Evolutionary conservation across 1,139 yeast genomes (phyloP).

Genomic region (Schizosaccharomyces versatilis): DNA sequence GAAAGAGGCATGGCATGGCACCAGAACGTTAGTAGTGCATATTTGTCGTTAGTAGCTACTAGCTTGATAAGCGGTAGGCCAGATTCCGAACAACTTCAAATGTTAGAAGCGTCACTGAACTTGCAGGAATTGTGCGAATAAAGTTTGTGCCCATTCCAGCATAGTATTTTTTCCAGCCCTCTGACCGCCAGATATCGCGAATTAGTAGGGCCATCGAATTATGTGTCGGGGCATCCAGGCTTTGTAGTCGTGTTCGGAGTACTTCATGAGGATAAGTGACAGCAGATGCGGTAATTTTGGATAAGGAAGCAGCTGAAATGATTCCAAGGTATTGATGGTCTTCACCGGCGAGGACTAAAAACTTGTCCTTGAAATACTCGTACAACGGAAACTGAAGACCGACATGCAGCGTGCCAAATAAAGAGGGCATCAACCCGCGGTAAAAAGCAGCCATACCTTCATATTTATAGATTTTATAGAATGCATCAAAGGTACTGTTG

Average conservation of each 20-base stretch:
- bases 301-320: constrained; percentile 51
- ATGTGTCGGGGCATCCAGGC: constrained; percentile 17
- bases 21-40: too few species aligned
- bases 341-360: not conserved
- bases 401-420: constrained; percentile 71
- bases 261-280: constrained; percentile 93
- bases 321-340: constrained; percentile 24
- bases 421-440: constrained; percentile 63
- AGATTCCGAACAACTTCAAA: constrained; percentile 50
- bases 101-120: constrained; percentile 83
- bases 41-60: too few species aligned
- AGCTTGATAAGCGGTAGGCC: too few species aligned
- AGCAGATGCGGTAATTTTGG: constrained; percentile 76
- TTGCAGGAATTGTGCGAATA: constrained; percentile 81
- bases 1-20: too few species aligned
- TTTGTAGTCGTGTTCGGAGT: constrained; percentile 74
- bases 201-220: constrained; percentile 12
- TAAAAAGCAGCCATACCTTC: constrained; percentile 62
- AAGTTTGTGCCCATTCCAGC: constrained; percentile 75
- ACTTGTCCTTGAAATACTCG: constrained; percentile 39
- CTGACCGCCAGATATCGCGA: constrained; percentile 36
- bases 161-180: constrained; percentile 67
- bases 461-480: constrained; percentile 23
- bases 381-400: constrained; percentile 71
- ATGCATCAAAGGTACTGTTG: not conserved